phyloP scores from a whole-genome alignment of 768 basidiomycete species.

The Kwoniella europaea region DNA sequence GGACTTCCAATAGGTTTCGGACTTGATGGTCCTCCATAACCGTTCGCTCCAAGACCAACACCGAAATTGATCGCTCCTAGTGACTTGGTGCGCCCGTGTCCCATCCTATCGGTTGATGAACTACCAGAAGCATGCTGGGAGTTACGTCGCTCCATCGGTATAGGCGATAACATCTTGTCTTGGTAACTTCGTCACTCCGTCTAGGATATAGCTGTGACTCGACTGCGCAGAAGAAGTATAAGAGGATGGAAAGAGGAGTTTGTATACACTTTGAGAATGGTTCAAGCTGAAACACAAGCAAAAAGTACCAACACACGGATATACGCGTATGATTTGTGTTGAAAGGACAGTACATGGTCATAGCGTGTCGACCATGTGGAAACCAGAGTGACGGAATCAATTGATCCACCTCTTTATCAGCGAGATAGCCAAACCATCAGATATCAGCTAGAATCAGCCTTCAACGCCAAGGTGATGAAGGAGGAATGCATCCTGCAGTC shows the following conservation, averaged over 20 bases:
- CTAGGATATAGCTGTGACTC: no score
- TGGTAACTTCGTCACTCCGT: no score
- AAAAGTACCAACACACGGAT: neutral
- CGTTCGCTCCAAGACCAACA: neutral
- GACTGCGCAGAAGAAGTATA: no score
- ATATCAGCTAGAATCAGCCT: neutral
- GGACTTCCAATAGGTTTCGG: conserved; percentile 1
- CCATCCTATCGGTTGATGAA: conserved; percentile 16
- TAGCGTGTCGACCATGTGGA: neutral
- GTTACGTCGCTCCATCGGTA: conserved; percentile 21
- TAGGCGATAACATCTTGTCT: conserved; percentile 20
- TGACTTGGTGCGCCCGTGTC: conserved; percentile 23
- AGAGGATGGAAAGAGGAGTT: no score
- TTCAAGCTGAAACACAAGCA: neutral
- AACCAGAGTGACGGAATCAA: neutral
- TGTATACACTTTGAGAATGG: no score
- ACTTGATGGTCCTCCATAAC: conserved; percentile 6
- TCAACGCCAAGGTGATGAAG: no score
- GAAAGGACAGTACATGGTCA: neutral
- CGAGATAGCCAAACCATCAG: neutral
- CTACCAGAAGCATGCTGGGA: conserved; percentile 20
- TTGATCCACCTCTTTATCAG: neutral
- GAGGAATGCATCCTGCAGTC: neutral
- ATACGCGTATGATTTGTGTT: conserved; percentile 13
- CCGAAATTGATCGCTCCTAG: conserved; percentile 19